Evolutionary conservation across 495 filamentous ascomycete genomes (phyloP).

Genomic region (Trypethelium eluteriae): DNA sequence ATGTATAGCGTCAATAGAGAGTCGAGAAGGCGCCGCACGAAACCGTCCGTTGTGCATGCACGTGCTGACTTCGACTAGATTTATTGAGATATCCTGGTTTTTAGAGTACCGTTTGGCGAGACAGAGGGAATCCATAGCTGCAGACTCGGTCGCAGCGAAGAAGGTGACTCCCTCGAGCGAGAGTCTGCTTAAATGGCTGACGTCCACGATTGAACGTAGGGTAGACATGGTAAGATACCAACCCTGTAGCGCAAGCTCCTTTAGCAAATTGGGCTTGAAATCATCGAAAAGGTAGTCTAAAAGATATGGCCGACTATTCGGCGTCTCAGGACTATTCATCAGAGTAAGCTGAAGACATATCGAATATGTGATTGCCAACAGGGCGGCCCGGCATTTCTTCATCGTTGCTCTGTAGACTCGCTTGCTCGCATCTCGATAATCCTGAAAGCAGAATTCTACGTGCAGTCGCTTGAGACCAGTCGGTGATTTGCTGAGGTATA

Average conservation of each 20-base stretch:
- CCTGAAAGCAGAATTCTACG: neutral
- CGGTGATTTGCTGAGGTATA: neutral
- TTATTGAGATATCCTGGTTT: neutral
- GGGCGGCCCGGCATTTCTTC: neutral
- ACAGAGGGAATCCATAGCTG: neutral
- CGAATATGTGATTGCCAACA: neutral
- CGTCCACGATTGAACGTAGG: neutral
- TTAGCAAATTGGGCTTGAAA: neutral
- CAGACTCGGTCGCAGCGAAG: neutral
- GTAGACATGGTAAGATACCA: neutral
- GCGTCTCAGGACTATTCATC: neutral
- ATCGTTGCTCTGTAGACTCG: neutral
- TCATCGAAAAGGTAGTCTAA: neutral
- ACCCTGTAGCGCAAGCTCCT: neutral
- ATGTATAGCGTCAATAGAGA: neutral
- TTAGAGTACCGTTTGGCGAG: too few relatives aligned
- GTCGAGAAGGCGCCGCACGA: neutral
- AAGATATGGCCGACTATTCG: neutral
- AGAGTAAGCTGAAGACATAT: neutral
- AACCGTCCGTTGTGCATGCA: neutral
- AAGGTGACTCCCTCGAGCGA: neutral
- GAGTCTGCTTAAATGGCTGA: neutral
- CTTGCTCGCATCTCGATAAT: neutral
- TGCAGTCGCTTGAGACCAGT: neutral
- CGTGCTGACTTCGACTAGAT: neutral